Conservation (phyloP, 345 rosid species). For the Rhodomyrtus tomentosa region DNA sequence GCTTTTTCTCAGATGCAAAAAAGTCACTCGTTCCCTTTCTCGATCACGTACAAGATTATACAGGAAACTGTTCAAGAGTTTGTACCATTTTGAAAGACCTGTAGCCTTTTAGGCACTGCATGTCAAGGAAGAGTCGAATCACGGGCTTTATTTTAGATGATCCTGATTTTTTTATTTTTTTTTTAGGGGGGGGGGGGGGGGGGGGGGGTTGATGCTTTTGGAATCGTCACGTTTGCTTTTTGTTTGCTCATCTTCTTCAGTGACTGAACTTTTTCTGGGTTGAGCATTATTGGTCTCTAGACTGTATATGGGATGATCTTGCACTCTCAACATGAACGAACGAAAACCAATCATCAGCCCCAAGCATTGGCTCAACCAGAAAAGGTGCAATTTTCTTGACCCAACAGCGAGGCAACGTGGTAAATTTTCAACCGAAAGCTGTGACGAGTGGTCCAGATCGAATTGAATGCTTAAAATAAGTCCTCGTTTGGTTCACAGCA, state of each 20-base stretch:
- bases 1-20: background rate
- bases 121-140: background rate
- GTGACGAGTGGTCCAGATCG: background rate
- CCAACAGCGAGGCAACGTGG: background rate
- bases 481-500: background rate
- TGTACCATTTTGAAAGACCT: background rate
- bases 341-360: background rate
- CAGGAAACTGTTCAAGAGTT: background rate
- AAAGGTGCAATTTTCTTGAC: background rate
- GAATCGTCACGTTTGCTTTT: background rate
- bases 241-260: background rate
- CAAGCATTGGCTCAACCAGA: background rate
- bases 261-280: background rate
- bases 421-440: background rate
- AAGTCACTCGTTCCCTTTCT: background rate
- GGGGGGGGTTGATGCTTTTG: background rate
- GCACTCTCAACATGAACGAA: background rate
- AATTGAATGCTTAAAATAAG: background rate
- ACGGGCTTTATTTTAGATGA: background rate
- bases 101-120: too few species aligned
- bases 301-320: background rate
- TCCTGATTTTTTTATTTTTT: background rate
- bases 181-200: too few species aligned
- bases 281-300: background rate
- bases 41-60: background rate